Base-by-base conservation (phyloP, 192 early-diverging fungal species). In the Linnemannia schmuckeri region DNA sequence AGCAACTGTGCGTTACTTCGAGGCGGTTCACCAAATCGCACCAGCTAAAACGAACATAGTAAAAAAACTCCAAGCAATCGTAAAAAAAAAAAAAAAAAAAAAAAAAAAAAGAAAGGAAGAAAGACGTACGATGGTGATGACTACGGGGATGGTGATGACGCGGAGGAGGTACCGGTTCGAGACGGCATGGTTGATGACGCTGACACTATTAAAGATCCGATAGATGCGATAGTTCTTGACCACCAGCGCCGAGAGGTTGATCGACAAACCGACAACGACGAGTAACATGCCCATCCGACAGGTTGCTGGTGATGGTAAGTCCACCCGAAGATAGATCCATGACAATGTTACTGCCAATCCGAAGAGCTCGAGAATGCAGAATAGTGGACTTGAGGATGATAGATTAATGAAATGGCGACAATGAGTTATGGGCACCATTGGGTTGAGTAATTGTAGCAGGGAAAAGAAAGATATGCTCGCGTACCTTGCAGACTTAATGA, bases 401-500 rank as follows among this genome's bases (percentile, higher is more conserved):
- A 9, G 24, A n/a, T 66, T 40, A 47, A 24, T 33, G 55, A 30
- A 22, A 44, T 12, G n/a, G 33, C 44, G 17, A 22, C 18, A 3
- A 15, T 42, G 9, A 30, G 27, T 27, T 18, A 70, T 0, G 24
- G 2, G 3, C 40, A 37, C 44, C 38, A 10, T 76, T 76, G 75
- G 75, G 5, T 40, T 18, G 24, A 42, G 38, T 22, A 42, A 41
- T 0, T 72, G 71, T 72, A 8, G 22, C 20, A 17, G 38, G 6
- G 41, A 24, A n/a, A 35, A 69, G 55, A n/a, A 41, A 17, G 37
- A 24, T 6, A 40, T 8, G 8, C 49, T 40, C n/a, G 37, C 9
- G 15, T 83, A 79, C 82, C 82, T 85, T 33, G 82, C 82, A 41
- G 82, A 85, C 40, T 85, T 80, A 41, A 85, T 73, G 30, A 80